Base-by-base conservation (phyloP, 257 asterid species). In the Salvia miltiorrhiza region DNA sequence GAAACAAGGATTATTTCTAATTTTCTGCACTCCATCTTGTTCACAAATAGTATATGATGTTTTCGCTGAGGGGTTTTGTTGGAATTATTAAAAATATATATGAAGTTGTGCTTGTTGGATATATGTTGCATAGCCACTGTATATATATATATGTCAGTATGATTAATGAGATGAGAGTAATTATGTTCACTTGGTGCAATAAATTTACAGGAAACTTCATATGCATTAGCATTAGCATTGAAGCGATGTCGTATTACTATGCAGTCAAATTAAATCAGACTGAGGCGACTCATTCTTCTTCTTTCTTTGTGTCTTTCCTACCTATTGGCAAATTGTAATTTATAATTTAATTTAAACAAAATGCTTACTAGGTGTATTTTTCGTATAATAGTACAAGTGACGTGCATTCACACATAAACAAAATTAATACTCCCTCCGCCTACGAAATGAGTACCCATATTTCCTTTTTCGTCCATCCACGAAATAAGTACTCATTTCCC, bases 1-100 rank as follows among this genome's bases (percentile, higher is more conserved):
- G 73, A 69, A 43, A 69, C 57, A 5, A 69, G 21, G 24, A 28
- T 69, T 10, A 69, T 43, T 30, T 41, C 32, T 1, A 69, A 60
- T 1, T 41, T 69, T 67, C 63, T 53, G 28, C 63, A 67, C 53
- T 52, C 63, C 63, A 53, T 32, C 24, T 2, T 43, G 48, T 43
- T 43, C 0, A 26, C 3, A 26, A 26, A n/a, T n/a, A n/a, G n/a
- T n/a, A 41, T 41, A 9, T 41, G 47, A 4, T 2, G 47, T 9
- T 41, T 9, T 41, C 10, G 30, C 30, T 26, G 30, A 7, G 1
- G 13, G 1, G 4, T 14, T 13, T 44, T 44, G 9, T 44, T 3
- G 50, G 20, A 44, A 44, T 13, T 14, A 4, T 13, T 5, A 13
- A 2, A 3, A 44, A 4, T 44, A 8, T 44, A 19, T 14, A n/a